Conservation (phyloP, 2,329 filamentous ascomycete genomes). For the Nectriaceae sp. region DNA sequence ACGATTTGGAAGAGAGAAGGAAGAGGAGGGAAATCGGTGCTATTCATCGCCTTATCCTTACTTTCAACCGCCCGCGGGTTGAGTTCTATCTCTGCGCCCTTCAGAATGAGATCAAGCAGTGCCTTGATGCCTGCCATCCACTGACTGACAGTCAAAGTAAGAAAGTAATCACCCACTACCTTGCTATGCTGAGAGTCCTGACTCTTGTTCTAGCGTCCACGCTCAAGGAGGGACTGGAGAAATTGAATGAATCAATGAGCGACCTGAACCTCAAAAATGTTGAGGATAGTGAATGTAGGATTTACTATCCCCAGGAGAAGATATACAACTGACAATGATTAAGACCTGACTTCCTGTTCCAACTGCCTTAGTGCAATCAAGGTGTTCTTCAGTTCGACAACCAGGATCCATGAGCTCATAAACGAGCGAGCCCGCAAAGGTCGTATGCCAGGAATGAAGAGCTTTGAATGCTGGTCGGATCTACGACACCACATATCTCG, state of each 20-base stretch:
- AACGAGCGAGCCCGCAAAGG: slow-evolving; percentile 9
- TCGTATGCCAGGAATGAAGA: slow-evolving; percentile 15
- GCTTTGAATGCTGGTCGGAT: slow-evolving; percentile 30
- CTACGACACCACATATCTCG: slow-evolving; percentile 30
- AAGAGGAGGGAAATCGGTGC: background rate
- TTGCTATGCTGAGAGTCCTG: too few species aligned
- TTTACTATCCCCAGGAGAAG: background rate
- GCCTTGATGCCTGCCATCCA: slow-evolving; percentile 11
- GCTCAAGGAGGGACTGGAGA: background rate
- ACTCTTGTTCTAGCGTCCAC: too few species aligned
- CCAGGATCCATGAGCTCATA: slow-evolving; percentile 12
- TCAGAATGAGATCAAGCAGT: slow-evolving; percentile 4
- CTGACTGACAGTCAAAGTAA: slow-evolving; percentile 2
- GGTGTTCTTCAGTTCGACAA: background rate
- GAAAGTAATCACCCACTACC: too few species aligned
- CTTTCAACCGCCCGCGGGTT: slow-evolving; percentile 20
- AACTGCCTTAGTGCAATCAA: slow-evolving; percentile 4
- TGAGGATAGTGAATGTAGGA: background rate
- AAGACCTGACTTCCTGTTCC: slow-evolving; percentile 12
- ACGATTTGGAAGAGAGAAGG: rapidly evolving
- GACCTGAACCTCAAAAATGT: background rate
- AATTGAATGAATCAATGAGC: background rate
- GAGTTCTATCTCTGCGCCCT: slow-evolving; percentile 18
- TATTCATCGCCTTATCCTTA: slow-evolving; percentile 16
- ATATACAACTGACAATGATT: background rate